These are phyloP conservation scores for Microcyclospora pomicola DNA, from an alignment of 2,329 filamentous ascomycete genomes.

Conservation along the genomic window DNA sequence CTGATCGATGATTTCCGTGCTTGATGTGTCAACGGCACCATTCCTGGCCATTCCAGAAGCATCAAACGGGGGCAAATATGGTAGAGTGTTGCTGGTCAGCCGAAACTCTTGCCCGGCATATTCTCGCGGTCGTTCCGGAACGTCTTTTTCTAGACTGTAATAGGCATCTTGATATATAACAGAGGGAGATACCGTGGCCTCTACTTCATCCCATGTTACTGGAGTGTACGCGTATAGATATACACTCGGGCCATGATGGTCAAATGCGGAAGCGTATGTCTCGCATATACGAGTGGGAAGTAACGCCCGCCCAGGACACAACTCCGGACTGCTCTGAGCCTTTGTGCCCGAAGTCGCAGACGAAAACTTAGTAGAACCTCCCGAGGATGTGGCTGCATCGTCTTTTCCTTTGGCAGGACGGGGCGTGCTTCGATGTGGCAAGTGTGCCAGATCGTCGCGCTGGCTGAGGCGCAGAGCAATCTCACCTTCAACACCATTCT, in stretches of 20 bases:
- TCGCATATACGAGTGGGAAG: conserved; percentile 1
- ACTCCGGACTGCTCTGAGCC: neutral
- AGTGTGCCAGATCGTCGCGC: conserved; percentile 25
- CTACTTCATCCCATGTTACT: conserved; percentile 34
- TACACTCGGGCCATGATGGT: conserved; percentile 1
- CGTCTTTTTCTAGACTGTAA: conserved; percentile 72
- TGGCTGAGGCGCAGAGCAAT: conserved; percentile 49
- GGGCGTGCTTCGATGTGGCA: conserved; percentile 2
- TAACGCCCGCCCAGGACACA: conserved; percentile 3
- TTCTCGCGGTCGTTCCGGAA: conserved; percentile 61
- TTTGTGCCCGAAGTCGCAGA: no score
- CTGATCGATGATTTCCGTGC: conserved; percentile 38
- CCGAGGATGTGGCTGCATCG: no score
- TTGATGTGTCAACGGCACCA: conserved; percentile 39
- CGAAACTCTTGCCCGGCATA: conserved; percentile 82
- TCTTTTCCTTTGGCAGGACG: no score
- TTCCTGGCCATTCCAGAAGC: conserved; percentile 37
- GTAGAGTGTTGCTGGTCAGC: conserved; percentile 58
- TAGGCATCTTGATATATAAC: conserved; percentile 74
- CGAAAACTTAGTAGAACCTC: no score
- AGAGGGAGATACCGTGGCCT: conserved; percentile 47
- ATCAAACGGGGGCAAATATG: conserved; percentile 63
- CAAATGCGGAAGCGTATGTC: neutral
- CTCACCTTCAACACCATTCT: conserved; percentile 28
- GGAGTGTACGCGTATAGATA: conserved; percentile 16